Evolutionary conservation across 352 stramenopile species (phyloP).

Genomic region (Phytophthora pluvialis): DNA sequence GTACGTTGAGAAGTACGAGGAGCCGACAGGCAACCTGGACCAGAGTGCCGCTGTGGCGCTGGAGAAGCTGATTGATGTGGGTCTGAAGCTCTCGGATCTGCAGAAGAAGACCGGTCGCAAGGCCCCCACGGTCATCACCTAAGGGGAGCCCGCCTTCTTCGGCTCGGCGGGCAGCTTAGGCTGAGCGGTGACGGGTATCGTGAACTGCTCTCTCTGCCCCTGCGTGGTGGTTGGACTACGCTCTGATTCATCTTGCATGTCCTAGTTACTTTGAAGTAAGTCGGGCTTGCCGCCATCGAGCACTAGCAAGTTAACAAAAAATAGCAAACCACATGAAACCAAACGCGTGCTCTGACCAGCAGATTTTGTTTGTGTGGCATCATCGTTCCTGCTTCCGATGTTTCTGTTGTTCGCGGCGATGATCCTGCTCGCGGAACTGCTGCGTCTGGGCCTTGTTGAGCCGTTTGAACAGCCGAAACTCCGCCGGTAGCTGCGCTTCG

Average conservation of each 20-base stretch:
- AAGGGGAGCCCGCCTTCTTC: slow-evolving; percentile 50
- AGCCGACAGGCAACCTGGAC: slow-evolving; percentile 81
- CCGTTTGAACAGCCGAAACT: slow-evolving; percentile 62
- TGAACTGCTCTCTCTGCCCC: slow-evolving; percentile 28
- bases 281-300: slow-evolving; percentile 13
- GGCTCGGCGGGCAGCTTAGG: slow-evolving; percentile 25
- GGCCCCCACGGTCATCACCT: slow-evolving; percentile 97
- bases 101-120: slow-evolving; percentile 93
- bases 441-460: slow-evolving; percentile 44
- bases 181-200: slow-evolving; percentile 20
- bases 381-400: not conserved
- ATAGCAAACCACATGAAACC: slow-evolving; percentile 33
- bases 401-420: slow-evolving; percentile 1
- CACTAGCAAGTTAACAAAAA: slow-evolving; percentile 28
- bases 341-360: not conserved
- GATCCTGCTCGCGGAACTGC: slow-evolving; percentile 15
- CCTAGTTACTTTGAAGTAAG: slow-evolving; percentile 37
- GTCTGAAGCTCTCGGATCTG: slow-evolving; percentile 93
- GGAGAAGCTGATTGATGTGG: slow-evolving; percentile 92
- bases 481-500: slow-evolving; percentile 46
- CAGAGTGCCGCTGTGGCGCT: slow-evolving; percentile 82
- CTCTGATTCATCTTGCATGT: slow-evolving; percentile 39
- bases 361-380: not conserved
- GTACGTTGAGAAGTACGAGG: slow-evolving; percentile 99
- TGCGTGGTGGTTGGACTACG: slow-evolving; percentile 23